Conservation (phyloP, 1,284 basidiomycete genomes). For the Sanguinoderma infundibulare region DNA sequence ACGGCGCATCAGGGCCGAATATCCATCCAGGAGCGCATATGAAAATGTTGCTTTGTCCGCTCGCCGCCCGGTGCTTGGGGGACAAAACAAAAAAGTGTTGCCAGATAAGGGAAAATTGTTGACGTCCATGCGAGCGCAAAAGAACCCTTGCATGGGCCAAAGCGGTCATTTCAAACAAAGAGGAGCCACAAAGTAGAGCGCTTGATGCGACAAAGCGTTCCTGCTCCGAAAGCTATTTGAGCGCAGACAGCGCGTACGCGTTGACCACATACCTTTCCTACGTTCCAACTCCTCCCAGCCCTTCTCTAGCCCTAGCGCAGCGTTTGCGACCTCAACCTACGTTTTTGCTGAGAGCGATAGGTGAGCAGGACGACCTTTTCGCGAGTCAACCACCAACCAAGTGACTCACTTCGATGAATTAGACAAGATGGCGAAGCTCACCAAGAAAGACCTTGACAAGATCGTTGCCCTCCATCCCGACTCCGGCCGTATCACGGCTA, state of each 20-base stretch:
- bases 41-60: neutral
- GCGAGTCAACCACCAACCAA: no score
- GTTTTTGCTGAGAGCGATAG: no score
- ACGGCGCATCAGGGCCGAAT: no score
- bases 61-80: neutral
- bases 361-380: no score
- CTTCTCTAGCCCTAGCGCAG: neutral
- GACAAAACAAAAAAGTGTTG: neutral
- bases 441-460: no score
- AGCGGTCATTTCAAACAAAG: conserved; percentile 5
- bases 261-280: conserved; percentile 1
- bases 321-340: no score
- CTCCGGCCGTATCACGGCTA: no score
- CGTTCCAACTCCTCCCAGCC: neutral
- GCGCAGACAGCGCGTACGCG: neutral
- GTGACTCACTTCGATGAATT: no score
- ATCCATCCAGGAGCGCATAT: no score
- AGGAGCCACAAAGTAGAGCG: conserved; percentile 13
- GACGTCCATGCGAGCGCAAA: neutral
- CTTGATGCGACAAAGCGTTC: conserved; percentile 13
- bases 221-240: conserved; percentile 18
- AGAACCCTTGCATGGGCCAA: neutral
- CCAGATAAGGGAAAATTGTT: neutral
- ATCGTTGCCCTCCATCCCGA: no score
- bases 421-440: no score